Evolutionary conservation across 805 yeast species (phyloP).

Genomic region (Saturnispora zaruensis): DNA sequence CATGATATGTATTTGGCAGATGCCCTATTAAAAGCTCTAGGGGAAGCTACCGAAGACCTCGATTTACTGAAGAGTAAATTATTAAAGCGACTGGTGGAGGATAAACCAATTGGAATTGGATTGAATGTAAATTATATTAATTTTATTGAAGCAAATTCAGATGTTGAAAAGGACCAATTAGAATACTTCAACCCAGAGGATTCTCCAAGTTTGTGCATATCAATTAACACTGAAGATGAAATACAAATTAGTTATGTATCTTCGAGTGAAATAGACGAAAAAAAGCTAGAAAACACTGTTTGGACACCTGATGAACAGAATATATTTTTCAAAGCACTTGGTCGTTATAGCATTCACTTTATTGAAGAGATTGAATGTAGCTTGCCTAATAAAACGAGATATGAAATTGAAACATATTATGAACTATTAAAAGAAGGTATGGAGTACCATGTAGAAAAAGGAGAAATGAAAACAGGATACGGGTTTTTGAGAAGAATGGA

Average conservation of each 20-base stretch:
- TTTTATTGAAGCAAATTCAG: conserved; percentile 5
- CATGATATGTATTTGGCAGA: conserved; percentile 2
- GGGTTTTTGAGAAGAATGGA: conserved; percentile 13
- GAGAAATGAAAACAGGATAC: conserved; percentile 19
- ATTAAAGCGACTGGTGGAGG: not conserved
- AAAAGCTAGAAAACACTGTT: not conserved
- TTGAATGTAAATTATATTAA: conserved; percentile 5
- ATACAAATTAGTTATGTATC: conserved; percentile 26
- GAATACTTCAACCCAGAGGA: not conserved
- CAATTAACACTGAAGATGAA: conserved; percentile 1
- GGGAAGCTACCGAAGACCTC: not conserved
- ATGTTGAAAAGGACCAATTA: conserved; percentile 3
- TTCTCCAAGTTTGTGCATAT: not conserved
- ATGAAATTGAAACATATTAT: conserved; percentile 39
- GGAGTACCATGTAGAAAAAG: conserved; percentile 10
- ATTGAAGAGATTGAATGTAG: conserved; percentile 32
- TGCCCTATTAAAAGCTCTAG: not conserved
- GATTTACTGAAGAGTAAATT: not conserved
- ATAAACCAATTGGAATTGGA: not conserved
- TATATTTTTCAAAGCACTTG: conserved; percentile 39
- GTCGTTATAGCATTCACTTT: conserved; percentile 42
- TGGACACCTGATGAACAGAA: conserved; percentile 48
- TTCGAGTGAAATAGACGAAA: not conserved
- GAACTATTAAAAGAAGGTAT: conserved; percentile 25
- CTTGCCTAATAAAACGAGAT: conserved; percentile 34